These are phyloP conservation scores for Pezizomycotina sp. DNA, from an alignment of 2,329 filamentous ascomycete species.

Conservation along the genomic window DNA sequence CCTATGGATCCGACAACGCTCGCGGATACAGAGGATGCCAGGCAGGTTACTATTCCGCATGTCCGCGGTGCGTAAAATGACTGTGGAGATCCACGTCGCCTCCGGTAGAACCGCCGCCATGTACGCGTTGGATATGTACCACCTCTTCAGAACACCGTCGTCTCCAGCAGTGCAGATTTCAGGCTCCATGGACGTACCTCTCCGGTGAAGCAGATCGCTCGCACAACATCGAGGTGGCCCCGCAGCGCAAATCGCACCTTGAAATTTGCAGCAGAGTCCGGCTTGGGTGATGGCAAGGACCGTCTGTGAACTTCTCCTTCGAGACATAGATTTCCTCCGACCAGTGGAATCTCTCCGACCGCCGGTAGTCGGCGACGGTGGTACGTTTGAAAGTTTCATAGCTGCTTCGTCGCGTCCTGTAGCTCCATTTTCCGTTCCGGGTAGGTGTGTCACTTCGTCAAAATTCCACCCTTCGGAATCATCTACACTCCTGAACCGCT, in stretches of 20 bases:
- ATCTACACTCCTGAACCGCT: too few species aligned
- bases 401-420: too few species aligned
- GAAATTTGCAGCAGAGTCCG: conserved; percentile 56
- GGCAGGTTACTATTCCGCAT: conserved; percentile 73
- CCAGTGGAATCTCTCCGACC: conserved; percentile 43
- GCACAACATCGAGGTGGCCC: conserved; percentile 83
- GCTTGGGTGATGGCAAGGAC: conserved; percentile 30
- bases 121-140: conserved; percentile 76
- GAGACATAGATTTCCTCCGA: conserved; percentile 63
- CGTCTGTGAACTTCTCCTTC: conserved; percentile 51
- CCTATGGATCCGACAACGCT: conserved; percentile 34
- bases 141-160: conserved; percentile 89
- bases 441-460: too few species aligned
- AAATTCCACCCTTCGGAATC: too few species aligned
- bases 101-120: conserved; percentile 51
- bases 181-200: conserved; percentile 89
- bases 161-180: conserved; percentile 94
- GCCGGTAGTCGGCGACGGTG: conserved; percentile 44
- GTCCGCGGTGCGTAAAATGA: conserved; percentile 89
- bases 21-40: conserved; percentile 81
- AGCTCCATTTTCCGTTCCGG: too few species aligned
- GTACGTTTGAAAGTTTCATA: conserved; percentile 64
- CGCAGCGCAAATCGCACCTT: conserved; percentile 83
- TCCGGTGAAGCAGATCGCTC: conserved; percentile 89
- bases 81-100: conserved; percentile 78